Conservation (phyloP, 2,329 filamentous ascomycete species). For the Botrytis hyacinthi region DNA sequence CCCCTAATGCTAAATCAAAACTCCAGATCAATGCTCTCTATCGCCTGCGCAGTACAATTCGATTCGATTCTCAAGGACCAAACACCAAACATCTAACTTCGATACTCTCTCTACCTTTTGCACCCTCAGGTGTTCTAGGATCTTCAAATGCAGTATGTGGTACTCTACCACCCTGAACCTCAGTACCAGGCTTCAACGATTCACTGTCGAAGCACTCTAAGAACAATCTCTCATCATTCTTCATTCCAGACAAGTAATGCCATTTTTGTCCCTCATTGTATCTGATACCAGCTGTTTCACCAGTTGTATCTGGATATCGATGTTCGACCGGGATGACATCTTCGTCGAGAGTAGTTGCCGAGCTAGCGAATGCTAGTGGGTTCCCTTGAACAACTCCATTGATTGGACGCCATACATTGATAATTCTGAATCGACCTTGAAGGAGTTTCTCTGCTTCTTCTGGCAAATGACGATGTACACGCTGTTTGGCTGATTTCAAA, state of each 20-base stretch:
- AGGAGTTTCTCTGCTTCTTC: slow-evolving; percentile 67
- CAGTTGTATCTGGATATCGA: slow-evolving; percentile 37
- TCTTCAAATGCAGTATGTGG: slow-evolving; percentile 68
- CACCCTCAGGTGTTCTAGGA: slow-evolving; percentile 66
- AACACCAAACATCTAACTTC: slow-evolving; percentile 86
- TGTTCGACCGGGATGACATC: slow-evolving; percentile 39
- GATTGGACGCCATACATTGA: slow-evolving; percentile 72
- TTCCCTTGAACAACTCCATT: slow-evolving; percentile 37
- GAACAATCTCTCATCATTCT: slow-evolving; percentile 38
- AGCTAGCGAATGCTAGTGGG: slow-evolving; percentile 38
- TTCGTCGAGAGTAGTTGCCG: slow-evolving; percentile 32
- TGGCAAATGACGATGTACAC: slow-evolving; percentile 65
- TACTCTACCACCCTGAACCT: slow-evolving; percentile 53
- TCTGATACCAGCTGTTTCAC: slow-evolving; percentile 37
- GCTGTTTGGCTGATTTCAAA: slow-evolving; percentile 58
- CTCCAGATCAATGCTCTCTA: not conserved
- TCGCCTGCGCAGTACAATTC: not conserved
- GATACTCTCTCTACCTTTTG: slow-evolving; percentile 78
- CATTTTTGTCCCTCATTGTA: slow-evolving; percentile 38
- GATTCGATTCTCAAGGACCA: slow-evolving; percentile 44
- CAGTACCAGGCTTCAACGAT: slow-evolving; percentile 47
- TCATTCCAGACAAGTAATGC: slow-evolving; percentile 39
- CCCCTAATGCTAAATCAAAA: not conserved
- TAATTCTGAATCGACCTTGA: slow-evolving; percentile 69
- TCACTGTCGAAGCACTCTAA: slow-evolving; percentile 40